These are phyloP conservation scores for Patellaria atrata DNA, from an alignment of 495 filamentous ascomycete genomes.

Conservation along the genomic window DNA sequence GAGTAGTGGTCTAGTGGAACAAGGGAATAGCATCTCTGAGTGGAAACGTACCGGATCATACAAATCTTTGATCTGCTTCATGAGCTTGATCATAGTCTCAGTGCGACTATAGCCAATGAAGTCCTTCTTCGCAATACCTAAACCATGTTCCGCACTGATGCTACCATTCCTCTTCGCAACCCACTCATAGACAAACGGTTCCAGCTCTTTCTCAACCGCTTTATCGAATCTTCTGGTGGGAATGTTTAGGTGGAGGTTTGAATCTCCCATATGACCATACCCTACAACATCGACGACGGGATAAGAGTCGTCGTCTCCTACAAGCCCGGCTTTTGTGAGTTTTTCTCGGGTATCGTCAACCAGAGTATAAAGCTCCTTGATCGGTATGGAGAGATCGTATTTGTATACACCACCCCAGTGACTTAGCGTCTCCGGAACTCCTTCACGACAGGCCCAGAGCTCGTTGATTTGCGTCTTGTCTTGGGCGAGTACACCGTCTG, in stretches of 20 bases:
- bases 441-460: constrained; percentile 88
- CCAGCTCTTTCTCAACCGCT: constrained; percentile 73
- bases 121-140: constrained; percentile 87
- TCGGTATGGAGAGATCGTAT: constrained; percentile 90
- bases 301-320: constrained; percentile 59
- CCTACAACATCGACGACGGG: constrained; percentile 84
- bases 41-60: constrained; percentile 71
- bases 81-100: constrained; percentile 68
- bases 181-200: constrained; percentile 97
- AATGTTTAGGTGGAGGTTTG: constrained; percentile 87
- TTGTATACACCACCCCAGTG: constrained; percentile 96
- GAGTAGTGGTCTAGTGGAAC: constrained; percentile 1
- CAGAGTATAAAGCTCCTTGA: constrained; percentile 72
- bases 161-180: constrained; percentile 72
- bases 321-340: constrained; percentile 55
- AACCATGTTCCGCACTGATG: constrained; percentile 90
- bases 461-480: constrained; percentile 76
- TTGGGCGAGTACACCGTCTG: constrained; percentile 79
- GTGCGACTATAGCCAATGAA: constrained; percentile 87
- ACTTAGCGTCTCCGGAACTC: constrained; percentile 71
- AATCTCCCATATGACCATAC: constrained; percentile 95
- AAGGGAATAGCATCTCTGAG: not conserved
- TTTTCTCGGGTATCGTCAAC: constrained; percentile 69
- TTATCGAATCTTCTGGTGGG: constrained; percentile 69
- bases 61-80: constrained; percentile 82